Base-by-base conservation (phyloP, 164 flowering plant species). In the Magnolia changhungtana region DNA sequence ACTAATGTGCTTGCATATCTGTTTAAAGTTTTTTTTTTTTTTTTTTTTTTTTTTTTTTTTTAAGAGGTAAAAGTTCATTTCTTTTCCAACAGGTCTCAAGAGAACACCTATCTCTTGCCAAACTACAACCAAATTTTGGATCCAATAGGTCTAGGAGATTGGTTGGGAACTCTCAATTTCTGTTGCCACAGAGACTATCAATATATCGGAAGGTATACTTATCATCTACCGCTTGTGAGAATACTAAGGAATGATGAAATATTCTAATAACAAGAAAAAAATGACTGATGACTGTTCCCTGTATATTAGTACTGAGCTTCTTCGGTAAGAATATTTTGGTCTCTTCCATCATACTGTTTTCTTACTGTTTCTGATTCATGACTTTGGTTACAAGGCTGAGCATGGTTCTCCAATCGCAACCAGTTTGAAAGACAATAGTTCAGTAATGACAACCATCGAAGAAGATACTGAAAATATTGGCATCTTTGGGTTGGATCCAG, bases 401-500 rank as follows among this genome's bases (percentile, higher is more conserved):
- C 78, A 77, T 69, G 63, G 72, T 72, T 82, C 83, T 51, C 51
- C 80, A 69, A 75, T 85, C 64, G 81, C 89, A 37, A 85, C 90
- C 71, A 75, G 86, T 75, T 0, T 87, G 74, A 82, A 87, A 50
- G 90, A 86, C 55, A 88, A 87, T 3, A 80, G 20, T 31, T 80
- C 90, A 49, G 67, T 89, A 72, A 75, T 79, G 85, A 74, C 77
- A 71, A 51, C 74, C 29, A 63, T 69, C 71, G 92, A 86, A 20
- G 89, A 85, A 75, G 91, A 84, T 24, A 66, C 67, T 24, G 91
- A 92, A 75, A 77, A 82, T 71, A 71, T 92, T 70, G 90, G 87
- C 71, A 80, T 94, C 73, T 67, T 92, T 29, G 73, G 69, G 27
- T 51, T 89, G 75, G 99, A 96, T 85, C 90, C 90, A 72, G 83